Evolutionary conservation across 2,329 filamentous ascomycete species (phyloP).

Genomic region (Calonectria ilicicola): DNA sequence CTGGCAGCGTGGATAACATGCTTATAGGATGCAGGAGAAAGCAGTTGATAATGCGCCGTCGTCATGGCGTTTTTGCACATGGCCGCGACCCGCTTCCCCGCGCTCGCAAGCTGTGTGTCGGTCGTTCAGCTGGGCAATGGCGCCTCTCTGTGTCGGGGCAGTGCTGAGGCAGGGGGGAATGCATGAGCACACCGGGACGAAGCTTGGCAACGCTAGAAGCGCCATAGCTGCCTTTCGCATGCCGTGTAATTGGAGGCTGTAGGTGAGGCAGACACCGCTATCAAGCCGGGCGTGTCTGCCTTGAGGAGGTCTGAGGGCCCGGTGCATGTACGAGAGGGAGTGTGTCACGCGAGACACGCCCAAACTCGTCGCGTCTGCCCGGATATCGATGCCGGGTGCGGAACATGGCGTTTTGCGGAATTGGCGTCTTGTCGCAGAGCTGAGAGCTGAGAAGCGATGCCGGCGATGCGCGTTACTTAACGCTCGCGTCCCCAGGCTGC

Average conservation of each 20-base stretch:
- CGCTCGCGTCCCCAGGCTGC: conserved; percentile 28
- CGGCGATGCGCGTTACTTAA: conserved; percentile 39
- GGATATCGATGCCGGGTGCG: conserved; percentile 12
- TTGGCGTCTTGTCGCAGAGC: conserved; percentile 28
- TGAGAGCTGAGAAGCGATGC: conserved; percentile 21
- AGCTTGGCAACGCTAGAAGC: conserved; percentile 31
- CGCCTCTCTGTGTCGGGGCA: conserved; percentile 31
- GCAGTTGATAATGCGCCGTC: neutral
- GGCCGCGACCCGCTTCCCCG: conserved; percentile 22
- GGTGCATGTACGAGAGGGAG: conserved; percentile 15
- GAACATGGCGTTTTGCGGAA: conserved; percentile 34
- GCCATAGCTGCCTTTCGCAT: conserved; percentile 20
- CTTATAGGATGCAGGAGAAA: too few species aligned
- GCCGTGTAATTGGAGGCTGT: conserved; percentile 16
- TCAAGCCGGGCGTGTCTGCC: conserved; percentile 26
- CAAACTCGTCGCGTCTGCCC: conserved; percentile 15
- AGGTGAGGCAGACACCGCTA: conserved; percentile 37
- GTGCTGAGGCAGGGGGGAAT: conserved; percentile 36
- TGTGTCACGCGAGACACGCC: conserved; percentile 32
- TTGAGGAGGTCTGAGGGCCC: conserved; percentile 12
- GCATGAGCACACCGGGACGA: conserved; percentile 25
- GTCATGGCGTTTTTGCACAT: conserved; percentile 6
- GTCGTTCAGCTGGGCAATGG: conserved; percentile 40
- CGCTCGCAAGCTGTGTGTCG: conserved; percentile 7
- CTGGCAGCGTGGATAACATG: neutral